These are phyloP conservation scores for Parafenestella ontariensis DNA, from an alignment of 2,329 filamentous ascomycete genomes.

Conservation along the genomic window DNA sequence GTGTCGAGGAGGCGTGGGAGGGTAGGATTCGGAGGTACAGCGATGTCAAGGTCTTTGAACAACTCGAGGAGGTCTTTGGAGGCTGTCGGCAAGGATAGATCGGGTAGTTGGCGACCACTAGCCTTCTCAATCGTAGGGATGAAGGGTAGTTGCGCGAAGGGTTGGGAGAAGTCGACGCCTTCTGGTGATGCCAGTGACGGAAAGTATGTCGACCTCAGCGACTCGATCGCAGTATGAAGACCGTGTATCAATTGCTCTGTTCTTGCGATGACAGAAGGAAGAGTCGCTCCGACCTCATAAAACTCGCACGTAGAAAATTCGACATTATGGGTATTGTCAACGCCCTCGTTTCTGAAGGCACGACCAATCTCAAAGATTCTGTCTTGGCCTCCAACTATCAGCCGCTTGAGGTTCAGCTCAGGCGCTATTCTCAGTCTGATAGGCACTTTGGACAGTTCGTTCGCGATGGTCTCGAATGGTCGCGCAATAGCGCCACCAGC, in stretches of 20 bases:
- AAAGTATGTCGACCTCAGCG: constrained; percentile 54
- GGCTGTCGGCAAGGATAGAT: constrained; percentile 60
- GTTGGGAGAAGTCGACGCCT: constrained; percentile 63
- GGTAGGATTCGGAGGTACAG: constrained; percentile 60
- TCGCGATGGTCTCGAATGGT: constrained; percentile 81
- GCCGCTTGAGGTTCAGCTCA: constrained; percentile 91
- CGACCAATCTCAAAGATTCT: constrained; percentile 92
- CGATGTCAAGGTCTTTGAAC: constrained; percentile 59
- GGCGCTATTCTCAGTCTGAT: constrained; percentile 88
- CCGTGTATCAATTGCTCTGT: constrained; percentile 74
- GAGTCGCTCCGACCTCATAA: constrained; percentile 83
- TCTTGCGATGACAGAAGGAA: constrained; percentile 74
- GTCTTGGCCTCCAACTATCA: constrained; percentile 88
- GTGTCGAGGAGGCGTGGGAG: constrained; percentile 80
- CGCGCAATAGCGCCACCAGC: constrained; percentile 89
- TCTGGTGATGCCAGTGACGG: constrained; percentile 49
- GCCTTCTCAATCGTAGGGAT: constrained; percentile 77
- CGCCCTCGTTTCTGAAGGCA: constrained; percentile 89
- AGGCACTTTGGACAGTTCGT: constrained; percentile 74
- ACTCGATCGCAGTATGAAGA: constrained; percentile 43
- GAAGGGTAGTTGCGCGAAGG: constrained; percentile 76
- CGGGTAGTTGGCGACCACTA: constrained; percentile 70
- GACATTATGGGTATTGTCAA: constrained; percentile 79
- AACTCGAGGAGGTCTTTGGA: constrained; percentile 64
- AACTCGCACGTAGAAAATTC: constrained; percentile 99